Conservation (phyloP, 345 rosid genomes). For the Angophora floribunda region DNA sequence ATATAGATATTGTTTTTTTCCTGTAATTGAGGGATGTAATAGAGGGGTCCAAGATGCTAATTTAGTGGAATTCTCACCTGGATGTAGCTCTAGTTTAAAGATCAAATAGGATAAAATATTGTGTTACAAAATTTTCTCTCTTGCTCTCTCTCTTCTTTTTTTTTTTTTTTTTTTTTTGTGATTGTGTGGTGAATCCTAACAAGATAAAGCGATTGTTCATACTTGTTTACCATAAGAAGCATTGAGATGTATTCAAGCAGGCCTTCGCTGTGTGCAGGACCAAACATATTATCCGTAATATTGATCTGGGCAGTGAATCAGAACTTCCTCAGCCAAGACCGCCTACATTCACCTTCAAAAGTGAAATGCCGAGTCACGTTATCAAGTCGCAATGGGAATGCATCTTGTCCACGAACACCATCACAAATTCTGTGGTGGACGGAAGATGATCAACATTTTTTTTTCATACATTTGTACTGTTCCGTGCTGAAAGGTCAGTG, state of each 20-base stretch:
- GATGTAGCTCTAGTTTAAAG: too few relatives aligned
- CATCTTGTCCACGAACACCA: background rate
- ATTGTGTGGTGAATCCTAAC: too few relatives aligned
- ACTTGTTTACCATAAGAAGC: background rate
- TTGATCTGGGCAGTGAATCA: background rate
- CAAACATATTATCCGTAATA: conserved; percentile 7
- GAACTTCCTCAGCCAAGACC: background rate
- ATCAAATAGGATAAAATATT: too few relatives aligned
- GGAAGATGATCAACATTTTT: background rate
- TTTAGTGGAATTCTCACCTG: too few relatives aligned
- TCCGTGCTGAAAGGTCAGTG: background rate
- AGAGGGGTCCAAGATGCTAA: too few relatives aligned
- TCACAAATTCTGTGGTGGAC: background rate
- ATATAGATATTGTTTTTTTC: too few relatives aligned
- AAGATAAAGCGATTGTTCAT: background rate
- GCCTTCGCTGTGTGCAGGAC: conserved; percentile 15
- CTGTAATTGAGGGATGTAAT: too few relatives aligned
- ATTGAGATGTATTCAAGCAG: background rate
- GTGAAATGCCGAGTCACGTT: background rate
- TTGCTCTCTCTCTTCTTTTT: too few relatives aligned
- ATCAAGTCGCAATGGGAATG: background rate
- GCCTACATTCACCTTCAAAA: background rate
- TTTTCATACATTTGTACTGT: background rate
- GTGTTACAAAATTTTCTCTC: too few relatives aligned
- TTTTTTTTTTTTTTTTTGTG: too few relatives aligned